These are phyloP conservation scores for Hypsizygus marmoreus DNA, from an alignment of 768 basidiomycete species.

Conservation along the genomic window DNA sequence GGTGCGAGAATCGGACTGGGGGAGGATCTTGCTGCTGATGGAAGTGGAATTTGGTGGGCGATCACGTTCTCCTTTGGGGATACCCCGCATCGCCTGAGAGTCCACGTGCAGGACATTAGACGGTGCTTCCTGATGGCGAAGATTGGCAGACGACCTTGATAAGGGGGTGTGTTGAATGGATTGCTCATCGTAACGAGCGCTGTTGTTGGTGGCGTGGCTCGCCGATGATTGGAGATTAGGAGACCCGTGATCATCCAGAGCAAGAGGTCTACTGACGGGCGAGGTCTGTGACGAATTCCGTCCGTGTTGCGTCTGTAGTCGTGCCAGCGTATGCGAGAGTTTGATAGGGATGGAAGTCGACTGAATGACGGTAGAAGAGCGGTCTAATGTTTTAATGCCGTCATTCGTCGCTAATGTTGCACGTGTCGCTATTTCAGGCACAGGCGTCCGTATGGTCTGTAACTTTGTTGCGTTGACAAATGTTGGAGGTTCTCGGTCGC, in stretches of 20 bases:
- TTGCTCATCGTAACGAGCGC: not conserved
- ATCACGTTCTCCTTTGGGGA: constrained; percentile 13
- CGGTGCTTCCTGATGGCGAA: constrained; percentile 8
- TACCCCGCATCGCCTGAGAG: constrained; percentile 5
- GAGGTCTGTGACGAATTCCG: too few relatives aligned
- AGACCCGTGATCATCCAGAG: too few relatives aligned
- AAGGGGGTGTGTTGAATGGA: constrained; percentile 3
- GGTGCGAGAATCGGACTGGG: constrained; percentile 28
- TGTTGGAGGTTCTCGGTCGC: constrained; percentile 4
- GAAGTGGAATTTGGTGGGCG: constrained; percentile 14
- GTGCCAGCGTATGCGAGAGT: too few relatives aligned
- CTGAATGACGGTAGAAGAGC: not conserved
- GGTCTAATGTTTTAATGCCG: not conserved
- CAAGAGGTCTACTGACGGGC: too few relatives aligned
- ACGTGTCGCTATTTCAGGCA: constrained; percentile 30
- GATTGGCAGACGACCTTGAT: constrained; percentile 6
- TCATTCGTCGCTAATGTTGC: constrained; percentile 18
- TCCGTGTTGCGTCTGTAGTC: too few relatives aligned
- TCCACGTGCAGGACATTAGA: constrained; percentile 6
- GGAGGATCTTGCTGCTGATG: constrained; percentile 10
- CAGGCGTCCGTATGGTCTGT: constrained; percentile 8
- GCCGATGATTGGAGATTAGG: constrained; percentile 1
- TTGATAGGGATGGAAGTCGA: not conserved
- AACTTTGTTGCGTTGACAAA: not conserved
- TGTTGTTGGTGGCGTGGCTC: constrained; percentile 1